Percentiles rank a stretch among this genome's conserved stretches.
Evolutionary conservation across 306 rosid genomes (phyloP).

Genomic region (Pyrus communis): DNA sequence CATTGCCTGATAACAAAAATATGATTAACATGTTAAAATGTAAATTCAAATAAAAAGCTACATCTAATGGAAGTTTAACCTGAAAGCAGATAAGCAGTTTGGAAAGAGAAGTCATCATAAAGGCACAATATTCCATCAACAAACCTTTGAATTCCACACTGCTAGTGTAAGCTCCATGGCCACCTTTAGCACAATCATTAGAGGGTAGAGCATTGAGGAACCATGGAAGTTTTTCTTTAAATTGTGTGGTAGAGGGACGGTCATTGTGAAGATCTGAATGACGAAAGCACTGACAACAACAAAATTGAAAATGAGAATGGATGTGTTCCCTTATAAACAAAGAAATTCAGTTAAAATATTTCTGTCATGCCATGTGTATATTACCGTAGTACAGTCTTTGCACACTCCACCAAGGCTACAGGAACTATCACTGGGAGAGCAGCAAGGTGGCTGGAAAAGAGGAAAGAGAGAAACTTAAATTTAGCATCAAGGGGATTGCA

Average conservation of each 20-base stretch:
- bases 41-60: neutral
- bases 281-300: constrained; percentile 72
- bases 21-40: neutral
- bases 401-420: constrained; percentile 69
- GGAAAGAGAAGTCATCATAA: constrained; percentile 4
- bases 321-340: neutral
- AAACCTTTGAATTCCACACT: constrained; percentile 88
- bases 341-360: neutral
- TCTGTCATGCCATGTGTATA: neutral
- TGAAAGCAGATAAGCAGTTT: neutral
- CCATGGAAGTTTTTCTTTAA: constrained; percentile 92
- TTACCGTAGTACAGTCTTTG: constrained; percentile 97
- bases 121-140: constrained; percentile 16
- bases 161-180: constrained; percentile 95
- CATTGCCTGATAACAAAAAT: constrained; percentile 45
- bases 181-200: constrained; percentile 99
- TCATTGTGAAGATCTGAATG: constrained; percentile 63
- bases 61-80: neutral
- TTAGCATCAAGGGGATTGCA: constrained; percentile 21
- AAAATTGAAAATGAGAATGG: constrained; percentile 10
- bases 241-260: constrained; percentile 79
- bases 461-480: neutral
- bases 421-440: constrained; percentile 50
- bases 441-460: constrained; percentile 81
- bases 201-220: constrained; percentile 89